Base-by-base conservation (phyloP, 106 monocot species). In the Acorus calamus region DNA sequence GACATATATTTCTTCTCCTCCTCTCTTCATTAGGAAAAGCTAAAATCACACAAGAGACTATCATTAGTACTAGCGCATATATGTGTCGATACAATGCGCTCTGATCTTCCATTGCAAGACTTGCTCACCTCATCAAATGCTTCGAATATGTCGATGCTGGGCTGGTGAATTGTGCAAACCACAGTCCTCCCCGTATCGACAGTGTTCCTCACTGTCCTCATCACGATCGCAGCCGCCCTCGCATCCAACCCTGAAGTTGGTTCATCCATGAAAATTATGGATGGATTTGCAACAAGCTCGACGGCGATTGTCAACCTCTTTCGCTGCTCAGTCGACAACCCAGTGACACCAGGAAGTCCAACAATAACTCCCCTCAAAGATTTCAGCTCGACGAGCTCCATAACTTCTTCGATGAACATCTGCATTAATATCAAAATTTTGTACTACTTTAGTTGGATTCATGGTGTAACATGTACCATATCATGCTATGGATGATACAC, bases 201-300 rank as follows among this genome's bases (percentile, higher is more conserved):
- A 2, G 80, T 84, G 60, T 84, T 84, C 67, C 79, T 80, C 11
- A 84, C 84, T 3, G 84, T 73, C 50, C 84, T 76, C 80, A 84
- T 84, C 28, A 84, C 84, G 46, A 84, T 84, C 8, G 84, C 84
- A 28, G 84, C 84, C 1, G 84, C 84, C 54, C 84, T 65, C 47
- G 84, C 84, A 77, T 84, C 84, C 28, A 84, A 70, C 3, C 84
- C 84, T 12, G 84, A 80, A 3, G 84, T 84, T 7, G 84, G 84
- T 48, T 80, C 80, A 56, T 84, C 84, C 84, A 84, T 84, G 70
- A 84, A 84, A 57, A 84, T 84, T 8, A 84, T 84, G 9, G 76
- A 73, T 28, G 84, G 84, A n/a, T 84, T 84, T 11, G 84, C 80
- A 42, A 84, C 77, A 46, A 84, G 80, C 58, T 84, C 84, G 8